Conservation (phyloP, 306 rosid genomes). For the Prunus padus region DNA sequence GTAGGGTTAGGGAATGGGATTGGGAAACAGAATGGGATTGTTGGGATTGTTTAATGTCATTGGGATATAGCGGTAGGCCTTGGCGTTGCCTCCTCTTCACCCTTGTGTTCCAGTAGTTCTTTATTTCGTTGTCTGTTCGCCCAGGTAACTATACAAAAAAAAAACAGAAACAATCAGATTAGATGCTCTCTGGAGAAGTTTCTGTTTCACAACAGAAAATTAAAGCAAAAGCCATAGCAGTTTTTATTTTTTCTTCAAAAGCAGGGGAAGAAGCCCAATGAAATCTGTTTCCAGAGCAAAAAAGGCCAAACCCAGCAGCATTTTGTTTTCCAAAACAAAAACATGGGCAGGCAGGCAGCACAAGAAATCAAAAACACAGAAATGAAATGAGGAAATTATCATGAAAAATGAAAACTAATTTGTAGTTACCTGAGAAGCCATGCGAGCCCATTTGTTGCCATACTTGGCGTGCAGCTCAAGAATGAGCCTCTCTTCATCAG, state of each 20-base stretch:
- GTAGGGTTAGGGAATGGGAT: slow-evolving; percentile 18
- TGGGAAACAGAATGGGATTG: slow-evolving; percentile 6
- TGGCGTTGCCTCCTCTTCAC: slow-evolving; percentile 73
- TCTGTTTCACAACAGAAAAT: too few relatives aligned
- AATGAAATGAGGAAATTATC: neutral
- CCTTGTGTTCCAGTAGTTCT: slow-evolving; percentile 93
- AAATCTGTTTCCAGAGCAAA: too few relatives aligned
- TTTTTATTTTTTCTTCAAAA: too few relatives aligned
- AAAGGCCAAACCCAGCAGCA: neutral
- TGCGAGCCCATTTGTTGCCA: slow-evolving; percentile 99
- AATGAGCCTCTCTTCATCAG: slow-evolving; percentile 74
- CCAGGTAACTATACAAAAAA: slow-evolving; percentile 65
- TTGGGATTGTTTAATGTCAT: slow-evolving; percentile 30
- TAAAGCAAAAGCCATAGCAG: too few relatives aligned
- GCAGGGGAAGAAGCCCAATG: too few relatives aligned
- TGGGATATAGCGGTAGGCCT: slow-evolving; percentile 69
- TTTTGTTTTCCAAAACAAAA: neutral
- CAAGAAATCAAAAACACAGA: neutral
- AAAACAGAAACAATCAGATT: neutral
- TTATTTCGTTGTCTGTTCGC: slow-evolving; percentile 92
- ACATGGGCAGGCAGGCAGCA: too few relatives aligned
- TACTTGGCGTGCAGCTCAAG: slow-evolving; percentile 70
- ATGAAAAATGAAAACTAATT: neutral
- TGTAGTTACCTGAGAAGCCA: slow-evolving; percentile 70
- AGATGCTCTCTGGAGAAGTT: too few relatives aligned